Base-by-base conservation (phyloP, 805 yeast species). In the Metschnikowia gelsemii region DNA sequence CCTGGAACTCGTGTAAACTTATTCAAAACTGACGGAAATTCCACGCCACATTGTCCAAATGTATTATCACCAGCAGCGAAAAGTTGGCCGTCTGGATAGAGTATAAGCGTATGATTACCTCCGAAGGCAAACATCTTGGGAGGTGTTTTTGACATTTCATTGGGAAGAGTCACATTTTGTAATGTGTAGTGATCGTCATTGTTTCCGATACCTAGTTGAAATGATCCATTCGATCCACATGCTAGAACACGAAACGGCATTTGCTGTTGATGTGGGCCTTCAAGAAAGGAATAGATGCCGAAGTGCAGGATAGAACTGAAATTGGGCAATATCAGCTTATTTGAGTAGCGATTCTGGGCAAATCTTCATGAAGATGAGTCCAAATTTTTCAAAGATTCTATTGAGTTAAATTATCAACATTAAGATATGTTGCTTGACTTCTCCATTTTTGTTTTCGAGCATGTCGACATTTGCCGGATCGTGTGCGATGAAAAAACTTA, bases 141-240 rank as follows among this genome's bases (percentile, higher is more conserved):
- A n/a, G 8, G 40, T 37, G 13, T 51, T 20, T 2, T 19, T 37
- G 23, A 58, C 52, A 14, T 47, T 35, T 30, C 73, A 61, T 8
- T 37, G 47, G 17, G 59, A 51, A 30, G 18, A 6, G 25, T 22
- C 8, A 44, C 51, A 23, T 24, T 36, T 26, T 34, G 49, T 0
- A 69, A 43, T 3, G 27, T 32, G 34, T 49, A 43, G 25, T 56
- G 55, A 43, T 70, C 97, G 1, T 73, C 73, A 25, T 64, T 61
- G 47, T 79, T 62, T 5, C 70, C 73, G 27, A 72, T 58, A 28
- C 96, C 95, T 34, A 90, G 71, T 57, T 90, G 98, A 43, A 59
- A 78, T 25, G 64, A 69, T 1, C 96, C 96, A 61, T 90, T 90
- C 2, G 96, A 88, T 0, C 98, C 98, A 57, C 93, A 80, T 1